These are phyloP conservation scores for Pinus albicaulis DNA, from an alignment of 75 land plant genomes.

Conservation along the genomic window DNA sequence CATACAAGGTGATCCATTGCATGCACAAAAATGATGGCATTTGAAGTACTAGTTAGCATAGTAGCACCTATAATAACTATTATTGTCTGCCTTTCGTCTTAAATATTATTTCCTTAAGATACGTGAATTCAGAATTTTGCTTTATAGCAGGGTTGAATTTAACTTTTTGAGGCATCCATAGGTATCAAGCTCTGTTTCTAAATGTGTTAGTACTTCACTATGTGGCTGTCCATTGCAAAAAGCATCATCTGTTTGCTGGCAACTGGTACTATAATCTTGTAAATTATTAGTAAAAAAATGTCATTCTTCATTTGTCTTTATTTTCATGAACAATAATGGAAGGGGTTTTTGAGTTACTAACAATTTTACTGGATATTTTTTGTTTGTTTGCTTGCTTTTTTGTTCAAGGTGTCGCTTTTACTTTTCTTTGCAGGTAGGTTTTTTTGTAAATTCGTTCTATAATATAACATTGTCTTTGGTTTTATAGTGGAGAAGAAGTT, in stretches of 20 bases:
- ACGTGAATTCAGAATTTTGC: neutral
- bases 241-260: too few species aligned
- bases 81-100: too few species aligned
- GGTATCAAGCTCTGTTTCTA: neutral
- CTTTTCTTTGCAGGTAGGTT: neutral
- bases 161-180: neutral
- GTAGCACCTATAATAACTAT: too few species aligned
- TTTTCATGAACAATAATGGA: neutral
- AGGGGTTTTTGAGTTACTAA: neutral
- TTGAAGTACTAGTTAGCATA: too few species aligned
- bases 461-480: neutral
- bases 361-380: neutral
- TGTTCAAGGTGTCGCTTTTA: neutral
- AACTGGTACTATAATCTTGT: neutral
- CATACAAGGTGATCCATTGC: constrained; percentile 1
- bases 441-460: neutral
- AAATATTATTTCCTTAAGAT: too few species aligned
- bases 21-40: neutral
- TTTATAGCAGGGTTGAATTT: neutral
- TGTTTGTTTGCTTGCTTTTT: neutral
- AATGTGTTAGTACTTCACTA: too few species aligned
- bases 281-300: neutral
- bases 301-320: neutral
- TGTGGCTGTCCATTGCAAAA: too few species aligned
- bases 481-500: constrained; percentile 87